Base-by-base conservation (phyloP, 2,329 filamentous ascomycete species). In the Trichophyton mentagrophytes region DNA sequence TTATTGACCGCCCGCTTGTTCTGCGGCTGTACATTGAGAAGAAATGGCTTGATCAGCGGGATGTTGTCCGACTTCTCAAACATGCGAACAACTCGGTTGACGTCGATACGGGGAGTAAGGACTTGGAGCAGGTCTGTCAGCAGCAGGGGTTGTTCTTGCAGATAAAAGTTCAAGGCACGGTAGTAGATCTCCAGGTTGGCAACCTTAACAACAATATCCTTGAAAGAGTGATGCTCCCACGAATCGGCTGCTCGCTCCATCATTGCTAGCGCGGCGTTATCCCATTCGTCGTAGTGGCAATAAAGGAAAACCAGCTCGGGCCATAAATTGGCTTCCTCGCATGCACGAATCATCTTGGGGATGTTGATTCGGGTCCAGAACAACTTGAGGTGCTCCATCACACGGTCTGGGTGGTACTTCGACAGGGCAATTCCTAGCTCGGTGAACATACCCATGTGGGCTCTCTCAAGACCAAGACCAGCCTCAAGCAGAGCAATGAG, bases 191-290 rank as follows among this genome's bases (percentile, higher is more conserved):
- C 95, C 70, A 99, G 78, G 77, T 99, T 99, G 70, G 91, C 89
- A 66, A 96, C 92, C 83, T 99, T 99, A 77, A 96, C 85, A 61
- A 96, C 82, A 58, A 95, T 97, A 72, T 99, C 95, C 82, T 99
- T 99, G 85, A 99, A 99, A 57, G 95, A 93, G 73, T 96, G 90
- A 77, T 99, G 93, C 74, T 99, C 95, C 93, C 93, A 99, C 1
- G 93, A 91, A 79, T 97, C 95, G 66, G 95, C 87, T 11, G 93
- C 89, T 67, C 90, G 89, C 79, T 99, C 93, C 84, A 99, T 99
- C 79, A 99, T 96, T 17, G 93, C 90, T 60, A 99, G 82, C 56
- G 91, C 90, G 51, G 93, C 93, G 70, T 99, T 97, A 76, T 99
- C 95, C 75, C 88, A 96, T 73, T 99, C 95, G 66, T 99, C 95